Conservation (phyloP, 2,329 filamentous ascomycete genomes). For the Apiospora malaysiana region DNA sequence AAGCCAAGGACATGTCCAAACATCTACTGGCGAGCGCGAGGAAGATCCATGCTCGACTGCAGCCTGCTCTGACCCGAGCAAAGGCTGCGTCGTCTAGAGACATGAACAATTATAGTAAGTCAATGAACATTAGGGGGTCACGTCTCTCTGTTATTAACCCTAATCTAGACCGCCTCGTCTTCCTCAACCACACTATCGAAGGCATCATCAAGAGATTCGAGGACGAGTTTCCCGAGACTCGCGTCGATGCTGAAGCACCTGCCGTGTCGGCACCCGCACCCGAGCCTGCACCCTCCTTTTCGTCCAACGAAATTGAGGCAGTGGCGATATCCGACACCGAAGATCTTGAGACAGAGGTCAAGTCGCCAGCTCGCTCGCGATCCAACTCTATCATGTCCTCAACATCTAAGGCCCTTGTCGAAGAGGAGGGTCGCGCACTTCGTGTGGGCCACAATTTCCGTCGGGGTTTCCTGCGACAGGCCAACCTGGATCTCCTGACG, state of each 20-base stretch:
- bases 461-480: slow-evolving; percentile 55
- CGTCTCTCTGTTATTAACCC: background rate
- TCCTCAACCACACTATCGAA: slow-evolving; percentile 86
- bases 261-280: slow-evolving; percentile 33
- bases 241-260: slow-evolving; percentile 46
- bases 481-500: slow-evolving; percentile 57
- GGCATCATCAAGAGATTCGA: slow-evolving; percentile 96
- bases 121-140: background rate
- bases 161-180: slow-evolving; percentile 71
- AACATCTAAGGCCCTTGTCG: slow-evolving; percentile 56
- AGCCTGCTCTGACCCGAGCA: slow-evolving; percentile 80
- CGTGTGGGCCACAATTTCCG: slow-evolving; percentile 64
- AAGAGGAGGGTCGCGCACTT: slow-evolving; percentile 63
- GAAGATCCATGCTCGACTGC: slow-evolving; percentile 83
- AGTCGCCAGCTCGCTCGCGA: slow-evolving; percentile 51
- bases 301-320: slow-evolving; percentile 44
- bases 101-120: slow-evolving; percentile 74
- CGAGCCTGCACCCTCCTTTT: slow-evolving; percentile 37
- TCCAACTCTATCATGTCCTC: slow-evolving; percentile 58
- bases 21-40: slow-evolving; percentile 85
- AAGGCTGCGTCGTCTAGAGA: slow-evolving; percentile 73
- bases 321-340: slow-evolving; percentile 53
- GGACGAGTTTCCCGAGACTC: slow-evolving; percentile 92
- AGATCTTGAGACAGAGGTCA: slow-evolving; percentile 52
- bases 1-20: slow-evolving; percentile 92